Evolutionary conservation across 257 asterid genomes (phyloP), one percentile per base, ranked within the genome.

Genomic region (Solanum sejunctum): DNA sequence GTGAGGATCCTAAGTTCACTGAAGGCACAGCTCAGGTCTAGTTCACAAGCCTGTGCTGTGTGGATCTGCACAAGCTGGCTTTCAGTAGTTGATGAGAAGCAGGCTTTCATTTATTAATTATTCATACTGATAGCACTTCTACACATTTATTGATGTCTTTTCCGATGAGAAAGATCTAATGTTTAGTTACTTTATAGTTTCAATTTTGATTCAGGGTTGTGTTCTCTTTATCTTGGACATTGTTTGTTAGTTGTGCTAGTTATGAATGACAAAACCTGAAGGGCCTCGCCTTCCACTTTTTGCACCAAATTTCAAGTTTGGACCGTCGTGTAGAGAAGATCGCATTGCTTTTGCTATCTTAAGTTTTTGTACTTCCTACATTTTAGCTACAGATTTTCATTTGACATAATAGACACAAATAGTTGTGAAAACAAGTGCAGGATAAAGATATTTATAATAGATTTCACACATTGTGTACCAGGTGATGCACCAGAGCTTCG

Each of bases 1-100:
- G 99, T 70, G 98, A 94, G 94, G 98, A 96, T 81, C 99, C 99
- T 58, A 94, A 96, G 88, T 96, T 96, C 88, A 96, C 99, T 4
- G 91, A 96, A 87, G 99, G 99, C 86, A 94, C 98, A 84, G 98
- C 98, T 49, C 99, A 92, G 87, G 97, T 96, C 84, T 94, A 90
- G 88, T 73, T 55, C 15, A 70, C 71, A 70, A 55, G 26, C 58
- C 83, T 67, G 64, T 60, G 67, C 61, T 56, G 10, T 51, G 16
- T 83, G 49, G 88, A 60, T 70, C 70, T 63, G 87, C 85, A 56
- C 70, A 61, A 66, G 77, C 57, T 79, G 64, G 61, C 81, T 81
- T 71, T 64, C 58, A 23, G 81, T 49, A 28, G 87, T 82, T 41
- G 52, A 85, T 55, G 84, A 58, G 72, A 63, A 57, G 18, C 85